phyloP scores from a whole-genome alignment of 2,329 filamentous ascomycete species.

The Neocucurbitaria cava region DNA sequence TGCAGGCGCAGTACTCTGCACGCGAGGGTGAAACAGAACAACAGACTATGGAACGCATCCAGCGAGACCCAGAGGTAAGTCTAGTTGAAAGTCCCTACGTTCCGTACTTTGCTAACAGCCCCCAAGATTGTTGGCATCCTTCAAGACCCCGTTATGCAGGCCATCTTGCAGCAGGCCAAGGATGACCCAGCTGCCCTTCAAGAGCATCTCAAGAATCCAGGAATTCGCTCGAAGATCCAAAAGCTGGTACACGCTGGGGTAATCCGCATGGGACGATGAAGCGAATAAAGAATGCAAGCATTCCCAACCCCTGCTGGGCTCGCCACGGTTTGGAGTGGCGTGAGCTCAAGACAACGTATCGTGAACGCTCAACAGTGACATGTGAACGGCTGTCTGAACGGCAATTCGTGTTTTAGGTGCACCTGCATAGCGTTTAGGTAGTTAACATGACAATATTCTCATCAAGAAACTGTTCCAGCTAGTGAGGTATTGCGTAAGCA shows the following conservation, averaged over 20 bases:
- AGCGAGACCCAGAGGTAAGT: constrained; percentile 87
- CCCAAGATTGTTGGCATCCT: constrained; percentile 82
- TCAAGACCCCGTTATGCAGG: constrained; percentile 97
- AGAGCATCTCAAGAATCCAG: constrained; percentile 96
- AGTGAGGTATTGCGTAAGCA: too few relatives aligned
- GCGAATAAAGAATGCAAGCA: background rate
- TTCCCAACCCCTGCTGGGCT: background rate
- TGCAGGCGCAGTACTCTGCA: constrained; percentile 86
- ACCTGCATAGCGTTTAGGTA: constrained; percentile 32
- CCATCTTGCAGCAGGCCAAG: constrained; percentile 95
- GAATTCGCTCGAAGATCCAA: constrained; percentile 86
- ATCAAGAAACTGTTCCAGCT: background rate
- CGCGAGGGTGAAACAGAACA: constrained; percentile 96
- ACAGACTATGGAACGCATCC: constrained; percentile 89
- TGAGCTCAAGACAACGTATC: background rate
- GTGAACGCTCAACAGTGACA: background rate
- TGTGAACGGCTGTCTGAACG: background rate
- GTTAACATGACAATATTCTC: background rate
- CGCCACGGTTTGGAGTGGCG: background rate
- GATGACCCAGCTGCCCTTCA: constrained; percentile 88
- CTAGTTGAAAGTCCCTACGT: background rate
- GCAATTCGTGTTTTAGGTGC: constrained; percentile 11
- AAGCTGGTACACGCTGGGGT: constrained; percentile 93
- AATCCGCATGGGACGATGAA: constrained; percentile 73
- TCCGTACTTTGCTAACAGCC: constrained; percentile 29